phyloP scores from a whole-genome alignment of 257 asterid genomes.

The Linderniella brevidens region DNA sequence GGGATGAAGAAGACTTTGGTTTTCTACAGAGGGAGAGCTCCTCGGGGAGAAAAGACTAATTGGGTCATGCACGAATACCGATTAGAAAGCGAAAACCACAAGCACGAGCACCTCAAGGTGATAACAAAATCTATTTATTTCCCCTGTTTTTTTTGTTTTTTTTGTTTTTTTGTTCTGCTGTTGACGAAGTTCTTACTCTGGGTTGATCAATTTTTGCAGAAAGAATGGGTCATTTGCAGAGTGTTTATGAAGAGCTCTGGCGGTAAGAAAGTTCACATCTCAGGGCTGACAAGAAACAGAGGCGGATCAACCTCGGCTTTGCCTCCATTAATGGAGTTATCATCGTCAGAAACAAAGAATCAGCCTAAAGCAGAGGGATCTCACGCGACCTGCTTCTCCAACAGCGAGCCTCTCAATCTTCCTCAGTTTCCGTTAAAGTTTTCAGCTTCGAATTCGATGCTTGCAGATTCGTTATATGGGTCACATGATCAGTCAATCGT shows the following conservation, averaged over 20 bases:
- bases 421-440: too few species aligned
- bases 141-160: not conserved
- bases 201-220: slow-evolving; percentile 17
- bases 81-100: slow-evolving; percentile 18
- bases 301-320: slow-evolving; percentile 10
- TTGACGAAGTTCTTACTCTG: not conserved
- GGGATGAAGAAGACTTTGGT: slow-evolving; percentile 42
- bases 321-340: slow-evolving; percentile 29
- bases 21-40: slow-evolving; percentile 35
- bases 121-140: slow-evolving; percentile 8
- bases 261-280: slow-evolving; percentile 38
- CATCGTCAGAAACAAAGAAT: slow-evolving; percentile 12
- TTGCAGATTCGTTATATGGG: too few species aligned
- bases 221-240: slow-evolving; percentile 47
- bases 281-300: slow-evolving; percentile 11
- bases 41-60: slow-evolving; percentile 30
- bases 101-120: slow-evolving; percentile 7
- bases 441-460: too few species aligned
- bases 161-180: too few species aligned
- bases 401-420: not conserved
- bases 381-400: slow-evolving; percentile 35
- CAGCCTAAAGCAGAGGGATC: slow-evolving; percentile 9
- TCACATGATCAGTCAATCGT: too few species aligned
- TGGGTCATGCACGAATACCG: slow-evolving; percentile 46
- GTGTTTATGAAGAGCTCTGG: slow-evolving; percentile 30